Evolutionary conservation across 371 early-diverging fungal species (phyloP).

Genomic region (Syncephalastrum sp.): DNA sequence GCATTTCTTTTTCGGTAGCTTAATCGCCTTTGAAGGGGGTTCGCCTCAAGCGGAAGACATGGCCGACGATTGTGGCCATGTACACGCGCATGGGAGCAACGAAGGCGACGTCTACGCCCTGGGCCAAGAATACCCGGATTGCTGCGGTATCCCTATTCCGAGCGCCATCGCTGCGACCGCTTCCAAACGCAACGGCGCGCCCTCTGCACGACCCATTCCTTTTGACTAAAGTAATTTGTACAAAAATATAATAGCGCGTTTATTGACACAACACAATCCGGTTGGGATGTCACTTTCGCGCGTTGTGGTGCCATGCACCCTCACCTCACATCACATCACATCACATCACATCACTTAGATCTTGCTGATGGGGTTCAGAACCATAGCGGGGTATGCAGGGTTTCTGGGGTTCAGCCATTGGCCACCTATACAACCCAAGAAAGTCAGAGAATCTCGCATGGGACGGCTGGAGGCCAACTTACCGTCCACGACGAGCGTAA

Average conservation of each 20-base stretch:
- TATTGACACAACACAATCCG: too few relatives aligned
- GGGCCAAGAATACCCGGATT: constrained; percentile 92
- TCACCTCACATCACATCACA: not conserved
- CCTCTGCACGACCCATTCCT: constrained; percentile 44
- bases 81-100: constrained; percentile 19
- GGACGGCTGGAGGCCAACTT: not conserved
- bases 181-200: constrained; percentile 18
- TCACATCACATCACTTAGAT: not conserved
- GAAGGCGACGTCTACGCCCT: constrained; percentile 78
- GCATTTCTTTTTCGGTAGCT: constrained; percentile 94
- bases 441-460: not conserved
- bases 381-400: constrained; percentile 26
- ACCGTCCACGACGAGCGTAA: constrained; percentile 74
- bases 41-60: constrained; percentile 34
- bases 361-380: constrained; percentile 14
- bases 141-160: constrained; percentile 94
- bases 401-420: constrained; percentile 46
- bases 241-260: too few relatives aligned
- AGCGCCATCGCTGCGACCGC: constrained; percentile 88
- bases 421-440: constrained; percentile 28
- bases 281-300: not conserved
- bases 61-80: constrained; percentile 48
- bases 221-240: constrained; percentile 44
- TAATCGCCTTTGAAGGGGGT: constrained; percentile 62
- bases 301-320: not conserved